Evolutionary conservation across 2,329 filamentous ascomycete genomes (phyloP).

Genomic region (Curvularia lunata): DNA sequence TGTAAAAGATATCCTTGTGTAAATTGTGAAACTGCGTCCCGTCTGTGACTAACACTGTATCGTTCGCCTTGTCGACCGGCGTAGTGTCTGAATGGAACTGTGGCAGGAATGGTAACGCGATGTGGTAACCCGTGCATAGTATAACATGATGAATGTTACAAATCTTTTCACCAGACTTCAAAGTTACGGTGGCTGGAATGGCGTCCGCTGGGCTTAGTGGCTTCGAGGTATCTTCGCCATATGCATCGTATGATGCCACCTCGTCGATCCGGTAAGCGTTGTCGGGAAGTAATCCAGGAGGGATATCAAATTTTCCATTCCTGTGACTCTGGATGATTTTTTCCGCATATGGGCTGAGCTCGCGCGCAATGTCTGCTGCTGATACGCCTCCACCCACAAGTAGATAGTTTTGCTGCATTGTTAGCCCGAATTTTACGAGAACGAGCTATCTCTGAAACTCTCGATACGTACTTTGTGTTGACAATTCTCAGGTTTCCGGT

Average conservation of each 20-base stretch:
- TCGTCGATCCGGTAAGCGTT: constrained; percentile 61
- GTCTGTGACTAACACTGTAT: constrained; percentile 66
- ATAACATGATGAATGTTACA: constrained; percentile 66
- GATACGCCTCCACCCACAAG: constrained; percentile 64
- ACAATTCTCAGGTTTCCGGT: constrained; percentile 56
- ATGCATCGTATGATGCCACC: constrained; percentile 55
- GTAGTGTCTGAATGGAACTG: constrained; percentile 57
- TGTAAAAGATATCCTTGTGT: constrained; percentile 75
- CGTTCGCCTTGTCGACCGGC: constrained; percentile 56
- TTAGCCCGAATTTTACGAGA: not conserved
- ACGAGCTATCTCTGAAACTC: too few species aligned
- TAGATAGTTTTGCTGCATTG: constrained; percentile 53
- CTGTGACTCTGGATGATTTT: constrained; percentile 63
- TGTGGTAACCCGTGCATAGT: constrained; percentile 72
- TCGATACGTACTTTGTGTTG: constrained; percentile 54
- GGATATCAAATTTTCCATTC: constrained; percentile 66
- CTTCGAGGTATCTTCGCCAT: not conserved
- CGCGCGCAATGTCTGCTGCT: constrained; percentile 61
- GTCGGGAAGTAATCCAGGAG: constrained; percentile 60
- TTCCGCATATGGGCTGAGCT: constrained; percentile 55
- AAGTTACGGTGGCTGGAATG: constrained; percentile 59
- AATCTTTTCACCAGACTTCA: constrained; percentile 62
- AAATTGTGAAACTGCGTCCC: constrained; percentile 70
- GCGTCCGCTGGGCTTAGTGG: constrained; percentile 32
- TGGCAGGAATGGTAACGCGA: constrained; percentile 68